phyloP scores from a whole-genome alignment of 306 rosid species.

The Myrica gale region DNA sequence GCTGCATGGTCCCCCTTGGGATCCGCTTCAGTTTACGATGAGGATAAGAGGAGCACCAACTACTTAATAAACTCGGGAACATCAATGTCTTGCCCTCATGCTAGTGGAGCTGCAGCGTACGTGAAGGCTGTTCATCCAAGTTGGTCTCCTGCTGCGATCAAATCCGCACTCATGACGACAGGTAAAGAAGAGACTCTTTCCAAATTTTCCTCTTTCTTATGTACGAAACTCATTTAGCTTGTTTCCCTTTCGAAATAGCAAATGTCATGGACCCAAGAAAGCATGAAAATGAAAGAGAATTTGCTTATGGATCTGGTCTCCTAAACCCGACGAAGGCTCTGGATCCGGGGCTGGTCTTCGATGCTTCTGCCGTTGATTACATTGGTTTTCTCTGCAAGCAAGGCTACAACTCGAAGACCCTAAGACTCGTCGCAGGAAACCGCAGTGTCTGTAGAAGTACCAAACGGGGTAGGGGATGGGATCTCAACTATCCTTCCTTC shows the following conservation, averaged over 20 bases:
- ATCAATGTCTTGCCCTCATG: slow-evolving; percentile 35
- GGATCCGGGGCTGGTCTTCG: slow-evolving; percentile 29
- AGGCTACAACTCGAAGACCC: slow-evolving; percentile 28
- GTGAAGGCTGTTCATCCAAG: slow-evolving; percentile 35
- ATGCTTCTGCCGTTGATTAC: slow-evolving; percentile 21
- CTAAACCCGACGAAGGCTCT: slow-evolving; percentile 32
- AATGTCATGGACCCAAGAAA: slow-evolving; percentile 5
- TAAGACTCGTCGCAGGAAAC: slow-evolving; percentile 23
- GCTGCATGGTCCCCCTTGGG: slow-evolving; percentile 22
- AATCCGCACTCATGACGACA: slow-evolving; percentile 41
- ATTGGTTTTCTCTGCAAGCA: slow-evolving; percentile 30
- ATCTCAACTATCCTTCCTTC: slow-evolving; percentile 39
- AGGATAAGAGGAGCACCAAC: slow-evolving; percentile 6
- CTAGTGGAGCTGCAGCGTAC: slow-evolving; percentile 30
- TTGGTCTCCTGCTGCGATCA: slow-evolving; percentile 46
- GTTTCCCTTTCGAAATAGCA: slow-evolving; percentile 10
- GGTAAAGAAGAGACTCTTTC: neutral
- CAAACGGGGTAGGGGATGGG: slow-evolving; percentile 26
- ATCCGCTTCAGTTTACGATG: neutral
- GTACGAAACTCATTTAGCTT: too few species aligned
- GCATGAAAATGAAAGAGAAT: slow-evolving; percentile 21
- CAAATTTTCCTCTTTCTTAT: neutral
- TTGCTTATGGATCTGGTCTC: slow-evolving; percentile 28
- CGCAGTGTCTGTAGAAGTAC: slow-evolving; percentile 15
- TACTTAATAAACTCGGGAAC: slow-evolving; percentile 27